Percentiles rank a stretch among this genome's conserved stretches.
Evolutionary conservation across 345 rosid genomes (phyloP).

Genomic region (Eucalyptus pauciflora): DNA sequence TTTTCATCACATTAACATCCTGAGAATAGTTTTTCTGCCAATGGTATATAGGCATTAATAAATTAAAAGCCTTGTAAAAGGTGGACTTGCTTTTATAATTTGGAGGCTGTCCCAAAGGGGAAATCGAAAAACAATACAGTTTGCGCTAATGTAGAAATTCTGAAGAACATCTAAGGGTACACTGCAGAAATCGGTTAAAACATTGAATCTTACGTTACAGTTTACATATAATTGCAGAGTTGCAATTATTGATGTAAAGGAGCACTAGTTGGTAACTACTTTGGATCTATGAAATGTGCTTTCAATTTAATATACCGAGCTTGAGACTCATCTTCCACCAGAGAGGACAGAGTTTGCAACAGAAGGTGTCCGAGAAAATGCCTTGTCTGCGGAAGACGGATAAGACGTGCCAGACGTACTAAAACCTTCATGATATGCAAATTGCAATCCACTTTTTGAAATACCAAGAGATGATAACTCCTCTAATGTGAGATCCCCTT

Average conservation of each 20-base stretch:
- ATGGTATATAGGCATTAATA: background rate
- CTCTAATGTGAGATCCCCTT: constrained; percentile 27
- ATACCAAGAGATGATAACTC: constrained; percentile 1
- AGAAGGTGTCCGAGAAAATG: background rate
- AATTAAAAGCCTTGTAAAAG: background rate
- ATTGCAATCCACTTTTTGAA: background rate
- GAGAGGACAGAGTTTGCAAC: background rate
- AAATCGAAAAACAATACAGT: background rate
- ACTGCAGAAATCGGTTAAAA: background rate
- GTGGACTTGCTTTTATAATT: background rate
- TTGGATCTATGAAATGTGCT: background rate
- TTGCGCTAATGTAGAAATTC: background rate
- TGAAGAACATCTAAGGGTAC: background rate
- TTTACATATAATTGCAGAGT: background rate
- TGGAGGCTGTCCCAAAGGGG: background rate
- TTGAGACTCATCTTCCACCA: background rate
- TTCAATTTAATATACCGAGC: background rate
- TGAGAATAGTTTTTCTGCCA: background rate
- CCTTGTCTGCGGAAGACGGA: background rate
- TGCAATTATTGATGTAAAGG: background rate
- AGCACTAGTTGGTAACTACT: background rate
- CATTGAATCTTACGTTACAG: background rate
- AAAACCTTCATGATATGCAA: background rate
- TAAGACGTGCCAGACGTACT: background rate
- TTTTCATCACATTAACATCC: background rate